Base-by-base conservation (phyloP, 1,284 basidiomycete genomes). In the Apiotrichum gamsii region DNA sequence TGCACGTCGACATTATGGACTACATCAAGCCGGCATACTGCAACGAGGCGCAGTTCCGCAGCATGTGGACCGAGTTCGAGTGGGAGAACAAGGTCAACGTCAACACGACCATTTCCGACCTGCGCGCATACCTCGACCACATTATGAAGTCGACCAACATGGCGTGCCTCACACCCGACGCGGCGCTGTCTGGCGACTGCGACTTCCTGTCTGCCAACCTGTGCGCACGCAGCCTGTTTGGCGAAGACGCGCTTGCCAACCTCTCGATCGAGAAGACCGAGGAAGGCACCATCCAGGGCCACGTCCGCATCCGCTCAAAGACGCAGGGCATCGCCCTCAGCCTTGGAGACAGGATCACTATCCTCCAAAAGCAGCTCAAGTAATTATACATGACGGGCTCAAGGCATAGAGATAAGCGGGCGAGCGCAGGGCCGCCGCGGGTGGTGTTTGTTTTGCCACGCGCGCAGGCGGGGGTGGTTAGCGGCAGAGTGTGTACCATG, bases 1-100 rank as follows among this genome's bases (percentile, higher is more conserved):
- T 97, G 51, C 91, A 97, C 73, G 90, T 97, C 57, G 95, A 98
- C 72, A 97, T 98, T 59, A 94, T 98, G 87, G 94, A 97, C 72
- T 98, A 97, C 73, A 98, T 98, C 76, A 90, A 95, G 70, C 93
- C 94, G 0, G 90, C 91, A 4, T 88, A 88, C 65, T 95, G 91
- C 74, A 95, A 85, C 50, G 94, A 99, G 72, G 83, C 87, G 25
- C 69, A 90, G 85, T 94, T 94, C 82, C 82, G 90, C 31, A 87
- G 82, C 70, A 93, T 93, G 89, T 94, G 90, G 90, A 95, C 90
- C 40, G 91, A 94, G 72, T 95, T 95, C 60, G 90, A 95, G 72
- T 96, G 91, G 91, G 91, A 95, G 77, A 96, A 96, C 77, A 82
- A 91, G 63, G 90, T 95, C 51, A 93, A 93, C 61, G 89, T 95